A percentile compares a stretch with the other conserved stretches of the same genome.
Evolutionary conservation across 257 asterid genomes (phyloP).

Genomic region (Henckelia pumila): DNA sequence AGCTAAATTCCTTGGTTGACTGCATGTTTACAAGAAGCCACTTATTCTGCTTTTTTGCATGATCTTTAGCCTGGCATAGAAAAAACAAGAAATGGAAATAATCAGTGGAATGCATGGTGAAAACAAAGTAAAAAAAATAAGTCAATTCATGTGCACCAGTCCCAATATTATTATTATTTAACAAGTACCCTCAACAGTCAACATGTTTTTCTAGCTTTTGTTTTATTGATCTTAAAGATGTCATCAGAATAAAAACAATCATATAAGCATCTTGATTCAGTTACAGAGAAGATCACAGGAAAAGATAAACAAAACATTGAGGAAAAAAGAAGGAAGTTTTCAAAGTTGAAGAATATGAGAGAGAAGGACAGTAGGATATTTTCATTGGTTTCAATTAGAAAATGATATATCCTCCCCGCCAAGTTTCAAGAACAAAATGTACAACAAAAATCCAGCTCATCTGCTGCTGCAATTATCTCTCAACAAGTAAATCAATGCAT

Average conservation of each 20-base stretch:
- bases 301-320: slow-evolving; percentile 9
- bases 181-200: slow-evolving; percentile 20
- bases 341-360: background rate
- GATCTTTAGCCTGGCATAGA: slow-evolving; percentile 76
- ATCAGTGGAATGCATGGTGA: slow-evolving; percentile 7
- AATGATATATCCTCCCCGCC: slow-evolving; percentile 6
- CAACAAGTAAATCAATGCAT: slow-evolving; percentile 4
- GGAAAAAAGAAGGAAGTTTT: slow-evolving; percentile 10
- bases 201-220: slow-evolving; percentile 6
- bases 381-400: slow-evolving; percentile 6
- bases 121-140: background rate
- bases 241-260: slow-evolving; percentile 3
- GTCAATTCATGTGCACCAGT: background rate
- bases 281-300: background rate
- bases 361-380: background rate
- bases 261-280: background rate
- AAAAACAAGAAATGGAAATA: slow-evolving; percentile 22
- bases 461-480: slow-evolving; percentile 8
- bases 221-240: slow-evolving; percentile 13
- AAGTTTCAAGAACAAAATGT: slow-evolving; percentile 4
- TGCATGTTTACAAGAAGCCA: slow-evolving; percentile 97
- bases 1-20: slow-evolving; percentile 87
- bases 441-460: slow-evolving; percentile 12
- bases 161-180: background rate
- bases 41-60: slow-evolving; percentile 65